Base-by-base conservation (phyloP, 1,284 basidiomycete genomes). In the Boletellus deceptivus region DNA sequence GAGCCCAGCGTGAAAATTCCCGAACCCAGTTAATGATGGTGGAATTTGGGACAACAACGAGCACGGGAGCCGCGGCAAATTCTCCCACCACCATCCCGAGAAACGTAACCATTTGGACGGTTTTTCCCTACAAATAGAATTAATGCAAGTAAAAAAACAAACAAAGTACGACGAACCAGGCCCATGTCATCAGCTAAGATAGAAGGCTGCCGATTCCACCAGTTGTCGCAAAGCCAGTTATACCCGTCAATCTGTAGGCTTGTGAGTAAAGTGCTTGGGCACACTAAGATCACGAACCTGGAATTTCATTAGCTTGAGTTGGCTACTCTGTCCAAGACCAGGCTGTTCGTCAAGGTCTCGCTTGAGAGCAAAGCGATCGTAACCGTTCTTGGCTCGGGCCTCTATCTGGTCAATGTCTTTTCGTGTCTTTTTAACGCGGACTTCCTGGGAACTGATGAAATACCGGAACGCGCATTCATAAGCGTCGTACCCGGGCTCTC, bases 181-280 rank as follows among this genome's bases (percentile, higher is more conserved):
- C 93, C 94, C 96, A 99, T 98, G 71, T 98, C 96, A 64, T 99
- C 96, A 3, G 95, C 94, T n/a, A 98, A 79, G 58, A 98, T 98
- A 59, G 90, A 94, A 35, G 87, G 84, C 56, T 94, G 91, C 40
- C 80, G 77, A 58, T 83, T 86, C 82, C 86, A 91, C 89, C 93
- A 94, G 59, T 96, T 94, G 61, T 86, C 80, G 54, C 84, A 83
- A 27, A 98, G 76, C 93, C 95, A 98, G 56, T 95, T 95, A 55
- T 98, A 84, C 6, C 96, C 95, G 46, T 93, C 86, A 22, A 96
- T 78, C 85, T 95, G 65, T 56, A 56, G 39, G 20, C 49, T 38
- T 9, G 41, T 67, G 25, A 56, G 49, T 16, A 49, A 29, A 40
- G 29, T 10, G n/a, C 22, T 27, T 18, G 31, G 22, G 46, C n/a